Base-by-base conservation (phyloP, 2,329 filamentous ascomycete species). In the Aphanoascus verrucosus region DNA sequence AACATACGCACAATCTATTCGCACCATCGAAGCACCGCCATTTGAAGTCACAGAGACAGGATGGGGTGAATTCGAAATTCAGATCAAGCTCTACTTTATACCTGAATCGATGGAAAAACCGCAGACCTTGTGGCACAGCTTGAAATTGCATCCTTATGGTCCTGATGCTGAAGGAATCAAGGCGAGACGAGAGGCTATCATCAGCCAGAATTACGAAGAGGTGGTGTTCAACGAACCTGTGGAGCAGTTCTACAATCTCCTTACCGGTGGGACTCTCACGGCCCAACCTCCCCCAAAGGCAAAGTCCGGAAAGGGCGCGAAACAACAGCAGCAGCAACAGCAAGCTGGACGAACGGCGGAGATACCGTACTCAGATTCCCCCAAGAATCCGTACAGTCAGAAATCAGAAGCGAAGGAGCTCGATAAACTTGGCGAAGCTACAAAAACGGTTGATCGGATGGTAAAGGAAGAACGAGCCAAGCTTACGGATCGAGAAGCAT, bases 51-150 rank as follows among this genome's bases (percentile, higher is more conserved):
- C 82, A 58, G 93, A 97, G 70, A 97, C 93, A 0, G 93, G 93
- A 47, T 98, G 94, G 87, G 93, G 93, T 64, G 93, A 96, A 72
- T 98, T 98, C 73, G 88, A 93, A 68, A 94, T 98, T 64, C 87
- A 90, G 58, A 85, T 98, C 66, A 89, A 95, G 66, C 78, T 98
- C 43, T 94, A 94, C 74, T 98, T 96, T 71, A 83, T 87, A 53
- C 83, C 86, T 53, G 86, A 94, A 66, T 86, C 84, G 37, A 83
- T 82, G 62, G 93, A 98, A 74, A 98, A 98, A 70, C 87, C 91
- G 3, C 88, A 95, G 70, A 94, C 90, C n/a, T 73, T 95, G 1
- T 94, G 93, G 74, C 93, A 97, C 70, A 88, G 89, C 64, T 74
- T 98, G 54, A 86, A 90, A 51, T 78, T 98, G 9, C 90, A 96